Percentiles rank a stretch among this genome's conserved stretches.
Conservation (phyloP, 768 basidiomycete species). For the Amanita pseudoporphyria region DNA sequence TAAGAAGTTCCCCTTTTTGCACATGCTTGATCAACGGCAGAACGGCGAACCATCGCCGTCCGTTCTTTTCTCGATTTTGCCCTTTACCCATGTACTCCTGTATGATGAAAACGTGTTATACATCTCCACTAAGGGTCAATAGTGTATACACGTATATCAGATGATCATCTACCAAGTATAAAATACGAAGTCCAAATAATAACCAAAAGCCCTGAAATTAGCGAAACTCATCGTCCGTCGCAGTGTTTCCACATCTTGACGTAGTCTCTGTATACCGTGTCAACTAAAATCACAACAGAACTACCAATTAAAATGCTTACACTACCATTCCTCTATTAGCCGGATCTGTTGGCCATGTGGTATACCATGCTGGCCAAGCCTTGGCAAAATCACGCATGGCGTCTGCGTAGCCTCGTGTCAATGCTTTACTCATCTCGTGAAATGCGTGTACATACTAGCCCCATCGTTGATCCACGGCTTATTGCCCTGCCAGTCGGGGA, state of each 20-base stretch:
- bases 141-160: neutral
- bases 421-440: neutral
- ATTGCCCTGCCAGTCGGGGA: conserved; percentile 71
- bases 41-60: too few relatives aligned
- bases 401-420: conserved; percentile 20
- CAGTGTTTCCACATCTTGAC: conserved; percentile 54
- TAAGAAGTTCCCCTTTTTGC: too few relatives aligned
- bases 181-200: neutral
- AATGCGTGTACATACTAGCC: conserved; percentile 26
- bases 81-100: neutral
- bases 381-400: conserved; percentile 59
- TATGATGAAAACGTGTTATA: neutral
- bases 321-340: conserved; percentile 62
- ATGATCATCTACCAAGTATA: neutral
- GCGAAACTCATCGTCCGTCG: neutral
- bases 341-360: conserved; percentile 61
- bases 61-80: neutral
- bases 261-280: conserved; percentile 28
- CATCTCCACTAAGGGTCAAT: neutral
- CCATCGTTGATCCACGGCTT: conserved; percentile 74
- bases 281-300: neutral
- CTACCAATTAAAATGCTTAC: conserved; percentile 25
- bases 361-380: conserved; percentile 52
- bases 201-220: neutral
- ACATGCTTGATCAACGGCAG: too few relatives aligned